A percentile compares a stretch with the other conserved stretches of the same genome.
Evolutionary conservation across 2,329 filamentous ascomycete species (phyloP).

Genomic region (Pseudomassariella vexata): DNA sequence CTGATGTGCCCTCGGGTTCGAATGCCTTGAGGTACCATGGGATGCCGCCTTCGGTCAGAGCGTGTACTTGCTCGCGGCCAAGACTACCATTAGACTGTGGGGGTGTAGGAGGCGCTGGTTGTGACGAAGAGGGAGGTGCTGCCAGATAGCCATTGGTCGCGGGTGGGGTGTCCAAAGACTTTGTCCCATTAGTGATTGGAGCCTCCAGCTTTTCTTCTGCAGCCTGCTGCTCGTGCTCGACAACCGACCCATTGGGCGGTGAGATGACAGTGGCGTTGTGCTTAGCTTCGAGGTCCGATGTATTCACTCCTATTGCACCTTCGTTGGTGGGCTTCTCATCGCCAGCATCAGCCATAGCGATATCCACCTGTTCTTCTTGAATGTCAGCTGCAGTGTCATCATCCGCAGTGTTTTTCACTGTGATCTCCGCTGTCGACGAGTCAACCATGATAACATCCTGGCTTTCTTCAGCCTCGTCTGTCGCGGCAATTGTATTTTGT

Average conservation of each 20-base stretch:
- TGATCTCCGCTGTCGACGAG: slow-evolving; percentile 40
- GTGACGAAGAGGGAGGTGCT: slow-evolving; percentile 23
- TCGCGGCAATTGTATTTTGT: slow-evolving; percentile 30
- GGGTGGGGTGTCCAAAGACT: slow-evolving; percentile 37
- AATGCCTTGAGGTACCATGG: slow-evolving; percentile 85
- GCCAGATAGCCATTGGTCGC: slow-evolving; percentile 40
- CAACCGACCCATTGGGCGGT: slow-evolving; percentile 20
- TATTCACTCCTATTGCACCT: slow-evolving; percentile 41
- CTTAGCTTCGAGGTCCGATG: slow-evolving; percentile 25
- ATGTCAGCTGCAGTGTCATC: slow-evolving; percentile 15
- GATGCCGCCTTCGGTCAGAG: slow-evolving; percentile 66
- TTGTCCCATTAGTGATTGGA: slow-evolving; percentile 21
- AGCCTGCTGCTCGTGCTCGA: slow-evolving; percentile 19
- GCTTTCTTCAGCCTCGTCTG: slow-evolving; percentile 32
- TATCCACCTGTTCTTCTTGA: slow-evolving; percentile 29
- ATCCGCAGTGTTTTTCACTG: slow-evolving; percentile 28
- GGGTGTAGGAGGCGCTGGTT: slow-evolving; percentile 55
- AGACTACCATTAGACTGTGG: slow-evolving; percentile 59
- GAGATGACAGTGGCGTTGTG: slow-evolving; percentile 22
- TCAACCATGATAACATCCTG: slow-evolving; percentile 49
- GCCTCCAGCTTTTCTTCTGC: slow-evolving; percentile 19
- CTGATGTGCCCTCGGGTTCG: slow-evolving; percentile 72
- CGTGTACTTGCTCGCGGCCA: slow-evolving; percentile 40
- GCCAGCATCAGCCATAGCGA: slow-evolving; percentile 29
- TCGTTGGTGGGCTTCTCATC: slow-evolving; percentile 29